phyloP scores from a whole-genome alignment of 176 grass and related monocot genomes.

The Bolboschoenus planiculmis region DNA sequence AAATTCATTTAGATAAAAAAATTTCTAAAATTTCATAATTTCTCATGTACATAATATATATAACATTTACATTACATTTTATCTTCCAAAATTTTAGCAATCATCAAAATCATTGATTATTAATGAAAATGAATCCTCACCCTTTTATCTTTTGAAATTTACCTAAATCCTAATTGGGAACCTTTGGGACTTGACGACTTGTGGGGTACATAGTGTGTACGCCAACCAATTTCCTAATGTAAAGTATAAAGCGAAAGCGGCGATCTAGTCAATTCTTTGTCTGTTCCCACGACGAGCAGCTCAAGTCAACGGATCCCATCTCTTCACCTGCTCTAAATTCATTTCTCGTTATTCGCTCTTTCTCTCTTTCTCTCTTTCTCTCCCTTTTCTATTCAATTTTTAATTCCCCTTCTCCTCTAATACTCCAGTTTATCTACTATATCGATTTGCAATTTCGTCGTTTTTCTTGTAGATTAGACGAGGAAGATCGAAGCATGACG shows the following conservation, averaged over 20 bases:
- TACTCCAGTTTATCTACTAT: not conserved
- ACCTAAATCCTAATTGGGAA: no score
- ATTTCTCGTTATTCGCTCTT: not conserved
- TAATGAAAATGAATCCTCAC: no score
- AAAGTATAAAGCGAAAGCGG: not conserved
- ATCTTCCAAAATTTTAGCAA: no score
- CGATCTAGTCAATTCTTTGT: not conserved
- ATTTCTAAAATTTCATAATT: no score
- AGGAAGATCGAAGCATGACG: not conserved
- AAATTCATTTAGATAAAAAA: no score
- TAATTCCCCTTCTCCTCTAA: not conserved
- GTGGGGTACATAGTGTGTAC: not conserved
- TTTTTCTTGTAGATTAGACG: not conserved
- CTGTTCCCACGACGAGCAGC: not conserved
- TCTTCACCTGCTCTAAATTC: not conserved
- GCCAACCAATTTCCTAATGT: not conserved
- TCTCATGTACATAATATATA: no score
- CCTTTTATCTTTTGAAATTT: no score
- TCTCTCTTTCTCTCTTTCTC: not conserved
- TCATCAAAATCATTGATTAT: no score
- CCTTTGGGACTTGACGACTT: no score
- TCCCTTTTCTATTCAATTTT: not conserved
- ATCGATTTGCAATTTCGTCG: not conserved
- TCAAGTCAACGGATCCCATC: not conserved
- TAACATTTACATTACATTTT: no score